phyloP scores from a whole-genome alignment of 78 protist species.

The Cavenderia fasciculata region DNA sequence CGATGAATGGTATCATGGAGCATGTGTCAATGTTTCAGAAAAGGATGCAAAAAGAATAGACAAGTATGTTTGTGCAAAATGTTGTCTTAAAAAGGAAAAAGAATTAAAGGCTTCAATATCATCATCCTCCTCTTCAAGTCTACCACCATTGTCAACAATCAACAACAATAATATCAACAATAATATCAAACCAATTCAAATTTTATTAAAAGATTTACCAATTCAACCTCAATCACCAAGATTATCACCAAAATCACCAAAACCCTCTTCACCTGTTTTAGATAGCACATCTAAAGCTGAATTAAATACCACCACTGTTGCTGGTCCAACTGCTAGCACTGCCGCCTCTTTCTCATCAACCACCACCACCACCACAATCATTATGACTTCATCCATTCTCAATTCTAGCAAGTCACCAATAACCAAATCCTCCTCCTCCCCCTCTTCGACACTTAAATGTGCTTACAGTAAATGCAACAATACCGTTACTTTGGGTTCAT shows the following conservation, averaged over 20 bases:
- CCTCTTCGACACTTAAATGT: constrained; percentile 6
- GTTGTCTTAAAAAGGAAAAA: neutral
- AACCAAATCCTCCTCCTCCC: neutral
- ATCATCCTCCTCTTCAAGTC: neutral
- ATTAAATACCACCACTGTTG: too few species aligned
- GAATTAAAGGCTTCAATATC: neutral
- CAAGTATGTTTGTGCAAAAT: constrained; percentile 55
- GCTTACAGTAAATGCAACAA: constrained; percentile 14
- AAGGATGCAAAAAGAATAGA: constrained; percentile 71
- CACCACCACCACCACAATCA: neutral
- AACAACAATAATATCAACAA: neutral
- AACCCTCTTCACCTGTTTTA: neutral
- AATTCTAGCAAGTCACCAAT: neutral
- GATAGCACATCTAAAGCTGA: too few species aligned
- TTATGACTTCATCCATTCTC: neutral
- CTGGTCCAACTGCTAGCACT: neutral
- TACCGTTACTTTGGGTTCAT: neutral
- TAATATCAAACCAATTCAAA: neutral
- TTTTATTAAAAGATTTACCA: neutral
- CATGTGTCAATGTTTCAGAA: constrained; percentile 71
- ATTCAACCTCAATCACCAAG: neutral
- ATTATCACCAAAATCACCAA: constrained; percentile 4
- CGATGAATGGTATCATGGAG: constrained; percentile 84
- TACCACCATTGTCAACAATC: neutral
- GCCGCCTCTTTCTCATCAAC: neutral